Evolutionary conservation across 768 basidiomycete species (phyloP), one percentile per base, ranked within the genome.

Genomic region (Xerocomellus chrysenteron): DNA sequence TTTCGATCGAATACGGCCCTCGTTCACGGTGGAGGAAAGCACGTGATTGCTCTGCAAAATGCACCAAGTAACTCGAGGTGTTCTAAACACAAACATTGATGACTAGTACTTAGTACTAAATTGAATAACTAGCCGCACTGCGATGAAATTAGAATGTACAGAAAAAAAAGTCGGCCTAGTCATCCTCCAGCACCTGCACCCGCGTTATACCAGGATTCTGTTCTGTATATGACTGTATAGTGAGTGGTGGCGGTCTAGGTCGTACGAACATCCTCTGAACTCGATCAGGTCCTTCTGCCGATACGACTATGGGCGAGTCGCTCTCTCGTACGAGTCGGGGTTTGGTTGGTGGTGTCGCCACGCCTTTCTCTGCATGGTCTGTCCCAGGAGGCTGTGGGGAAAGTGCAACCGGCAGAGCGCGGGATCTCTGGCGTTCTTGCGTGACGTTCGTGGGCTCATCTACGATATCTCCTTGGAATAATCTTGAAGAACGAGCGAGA

Each of bases 241-340:
- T 42, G 13, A 71, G 57, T n/a, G 78, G 80, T 32, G 80, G 75
- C 21, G 78, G 75, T 59, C 81, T 67, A 50, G 76, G 78, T 47
- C 74, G 70, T 54, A 79, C 76, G 61, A 69, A 73, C 39, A 56
- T 59, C 52, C 57, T 68, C 30, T 68, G 63, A 56, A 39, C 57
- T 33, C 63, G 50, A 45, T 54, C 47, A 50, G 17, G 50, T 19
- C 58, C 64, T 12, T 58, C 61, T 47, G 52, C 52, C 13, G 60
- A 30, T 30, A 26, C 36, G 21, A 52, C 55, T 24, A 63, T 63
- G 21, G 75, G 74, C 14, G 49, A 63, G 56, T 71, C 70, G 9
- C 78, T 75, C 17, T 63, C 61, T 24, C 35, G 47, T 47, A 26
- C 53, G 1, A 70, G 67, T 48, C 67, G 68, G 33, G 69, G 71